Evolutionary conservation across 805 yeast genomes (phyloP), one percentile per base, ranked within the genome.

Genomic region (Candida tallmaniae): DNA sequence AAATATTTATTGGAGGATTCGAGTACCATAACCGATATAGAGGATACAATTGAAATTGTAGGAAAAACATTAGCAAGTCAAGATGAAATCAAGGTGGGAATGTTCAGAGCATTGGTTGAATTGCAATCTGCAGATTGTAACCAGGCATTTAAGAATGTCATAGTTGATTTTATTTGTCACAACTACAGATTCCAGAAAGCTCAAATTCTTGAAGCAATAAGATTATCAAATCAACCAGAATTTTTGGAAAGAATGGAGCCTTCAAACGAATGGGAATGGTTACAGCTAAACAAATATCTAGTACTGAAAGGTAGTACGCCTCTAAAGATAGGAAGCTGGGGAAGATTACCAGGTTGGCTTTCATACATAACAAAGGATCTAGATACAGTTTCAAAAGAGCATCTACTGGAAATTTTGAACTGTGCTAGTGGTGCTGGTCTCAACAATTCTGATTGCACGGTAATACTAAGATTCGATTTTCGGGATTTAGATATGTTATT

Each of bases 1-100:
- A 38, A 40, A 7, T 35, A 56, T 9, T 45, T 53, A 23, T 26
- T 59, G 2, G 49, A 47, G 19, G 52, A 53, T 10, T 45, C 52
- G 8, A 45, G 55, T 14, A 49, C 62, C 12, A 46, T 66, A 12
- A 50, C 49, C 13, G 72, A 65, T 32, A 43, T 65, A 15, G 70
- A 65, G 36, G 69, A 63, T 11, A 44, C 56, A 24, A 44, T 62
- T 20, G 68, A 59, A 11, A 36, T 51, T 16, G 45, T 60, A 7
- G 39, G 48, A n/a, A 28, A 36, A 3, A 41, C 45, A 11, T 38
- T 60, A 13, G 32, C 34, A 22, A 39, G 42, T 4, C 41, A 42
- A 25, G 43, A 51, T 23, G 48, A 54, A 31, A 10, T 41, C n/a
- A 34, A 33, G 4, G 44, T 62, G 27, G 65, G 66, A 1, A 28